Base-by-base conservation (phyloP, 2,329 filamentous ascomycete genomes). In the Clonostachys chloroleuca region DNA sequence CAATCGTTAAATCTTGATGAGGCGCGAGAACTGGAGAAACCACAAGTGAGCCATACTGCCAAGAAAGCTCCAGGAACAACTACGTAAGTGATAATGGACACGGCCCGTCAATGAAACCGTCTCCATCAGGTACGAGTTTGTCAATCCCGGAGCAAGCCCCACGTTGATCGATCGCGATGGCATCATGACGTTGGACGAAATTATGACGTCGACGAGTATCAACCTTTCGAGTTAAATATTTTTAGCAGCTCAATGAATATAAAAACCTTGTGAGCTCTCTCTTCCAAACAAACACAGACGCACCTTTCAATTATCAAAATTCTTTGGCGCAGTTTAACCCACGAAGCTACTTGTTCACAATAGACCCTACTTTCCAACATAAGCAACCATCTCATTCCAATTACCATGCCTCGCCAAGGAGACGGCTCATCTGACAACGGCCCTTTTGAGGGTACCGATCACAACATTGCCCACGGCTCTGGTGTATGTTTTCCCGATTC, bases 341-440 rank as follows among this genome's bases (percentile, higher is more conserved):
- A 30, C 24, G 8, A 30, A 30, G 24, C 24, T 30, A 9, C 24
- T 3, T 3, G 8, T 4, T 30, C 24, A 30, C 24, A 3, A 10
- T 24, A 30, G 24, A 30, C 24, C 6, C 24, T 30, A 6, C 24
- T 5, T 30, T 30, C 24, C 24, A 30, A 30, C 24, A 3, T 10
- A 6, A 30, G 8, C 24, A 30, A 30, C 24, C 24, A 30, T 10
- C 24, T 6, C 24, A 30, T 30, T 30, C 9, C 4, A 16, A 24
- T 45, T 59, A 72, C 47, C 49, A 78, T 77, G 75, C 73, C 74
- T 69, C 70, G 73, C 58, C 62, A 72, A 50, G 73, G 73, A 71
- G 70, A 72, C 56, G 72, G 72, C 46, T 66, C 65, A 52, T 65
- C 67, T 48, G 63, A 78, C 61, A 77, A 77, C 59, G 69, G 69